Base-by-base conservation (phyloP, 495 filamentous ascomycete genomes). In the Xylaria curta region DNA sequence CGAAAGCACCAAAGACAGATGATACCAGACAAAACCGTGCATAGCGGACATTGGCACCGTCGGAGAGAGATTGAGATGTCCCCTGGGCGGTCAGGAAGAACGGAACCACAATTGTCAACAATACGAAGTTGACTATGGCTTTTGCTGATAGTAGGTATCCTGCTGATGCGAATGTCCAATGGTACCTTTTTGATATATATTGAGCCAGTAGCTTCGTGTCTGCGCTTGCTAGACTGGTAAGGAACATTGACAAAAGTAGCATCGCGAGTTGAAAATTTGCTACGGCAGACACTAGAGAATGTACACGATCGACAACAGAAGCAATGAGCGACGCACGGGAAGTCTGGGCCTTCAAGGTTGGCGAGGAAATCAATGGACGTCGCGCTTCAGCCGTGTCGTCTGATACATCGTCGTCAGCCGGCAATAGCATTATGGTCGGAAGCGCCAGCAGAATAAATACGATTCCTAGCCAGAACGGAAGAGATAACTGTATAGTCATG, bases 191-290 rank as follows among this genome's bases (percentile, higher is more conserved):
- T 8, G 83, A 84, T 68, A 84, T 82, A 65, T 82, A 85, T 40
- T 83, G 81, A n/a, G 82, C 74, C 12, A 85, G 72, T 21, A 85
- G 76, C 68, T 82, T 85, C 26, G 83, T 84, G 70, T 85, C 83
- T 66, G 83, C 82, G 71, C 80, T 82, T 19, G 82, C 82, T 56
- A 84, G 79, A n/a, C 82, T 80, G 38, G 82, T 82, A 42, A 83
- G 76, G 62, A 84, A 78, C 74, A 84, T 82, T 61, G 77, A 76
- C 38, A 76, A 24, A 3, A 84, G 80, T 5, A 84, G 72, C 28
- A 85, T 71, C 9, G 47, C 66, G 6, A 84, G 76, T 71, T 83
- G 78, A 49, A 76, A 72, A 17, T 72, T 80, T 38, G 60, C 73
- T 7, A 81, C 62, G 65, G 78, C 74, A 40, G 70, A 63, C 61